phyloP scores from a whole-genome alignment of 441 rosid species.

The Codiaeum variegatum region DNA sequence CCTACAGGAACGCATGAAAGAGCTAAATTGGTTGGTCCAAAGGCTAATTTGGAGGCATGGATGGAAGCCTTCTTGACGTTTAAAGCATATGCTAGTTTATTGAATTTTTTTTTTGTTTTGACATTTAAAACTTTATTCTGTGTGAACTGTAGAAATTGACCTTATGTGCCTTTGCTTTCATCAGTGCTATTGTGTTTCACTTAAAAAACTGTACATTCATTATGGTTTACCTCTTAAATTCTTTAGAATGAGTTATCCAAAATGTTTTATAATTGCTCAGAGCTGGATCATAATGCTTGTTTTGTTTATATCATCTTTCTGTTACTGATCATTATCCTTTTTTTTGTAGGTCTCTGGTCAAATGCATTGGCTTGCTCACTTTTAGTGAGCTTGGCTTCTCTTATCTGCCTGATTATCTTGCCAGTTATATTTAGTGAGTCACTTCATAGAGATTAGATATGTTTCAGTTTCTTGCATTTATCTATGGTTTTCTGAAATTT shows the following conservation, averaged over 20 bases:
- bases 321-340: not conserved
- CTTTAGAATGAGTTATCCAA: not conserved
- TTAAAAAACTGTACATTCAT: not conserved
- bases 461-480: not conserved
- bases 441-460: conserved; percentile 9
- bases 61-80: not conserved
- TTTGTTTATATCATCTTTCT: not conserved
- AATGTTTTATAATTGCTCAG: not conserved
- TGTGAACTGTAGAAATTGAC: not conserved
- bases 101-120: not conserved
- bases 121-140: too few species aligned
- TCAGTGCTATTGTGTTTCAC: not conserved
- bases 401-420: conserved; percentile 76
- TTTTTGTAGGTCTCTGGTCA: conserved; percentile 60
- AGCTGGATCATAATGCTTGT: not conserved
- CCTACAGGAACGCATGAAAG: not conserved
- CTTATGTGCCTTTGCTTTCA: not conserved
- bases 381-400: conserved; percentile 95
- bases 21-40: not conserved
- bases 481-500: not conserved
- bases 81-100: not conserved
- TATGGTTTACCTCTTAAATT: not conserved
- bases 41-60: not conserved
- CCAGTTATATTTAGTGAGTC: conserved; percentile 80
- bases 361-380: conserved; percentile 92